Conservation (phyloP, 495 filamentous ascomycete species). For the Antarctomyces pellizariae region DNA sequence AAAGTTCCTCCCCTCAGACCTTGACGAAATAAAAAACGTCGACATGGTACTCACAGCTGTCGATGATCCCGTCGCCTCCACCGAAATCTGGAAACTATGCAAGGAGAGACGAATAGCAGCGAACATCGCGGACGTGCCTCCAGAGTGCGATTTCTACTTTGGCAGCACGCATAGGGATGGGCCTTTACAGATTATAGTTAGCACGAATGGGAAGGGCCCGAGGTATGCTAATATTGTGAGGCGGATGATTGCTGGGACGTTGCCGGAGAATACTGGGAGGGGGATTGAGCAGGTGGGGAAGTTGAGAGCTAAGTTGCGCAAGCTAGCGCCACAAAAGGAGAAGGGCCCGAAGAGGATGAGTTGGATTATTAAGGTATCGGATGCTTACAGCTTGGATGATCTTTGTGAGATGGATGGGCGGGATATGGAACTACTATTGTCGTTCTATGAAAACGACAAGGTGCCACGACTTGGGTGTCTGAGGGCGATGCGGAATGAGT, state of each 20-base stretch:
- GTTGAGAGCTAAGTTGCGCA: constrained; percentile 55
- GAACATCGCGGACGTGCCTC: constrained; percentile 91
- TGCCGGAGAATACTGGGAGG: constrained; percentile 55
- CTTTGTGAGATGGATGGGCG: constrained; percentile 62
- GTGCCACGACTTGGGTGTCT: constrained; percentile 25
- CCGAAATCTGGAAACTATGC: constrained; percentile 77
- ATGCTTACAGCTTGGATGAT: constrained; percentile 66
- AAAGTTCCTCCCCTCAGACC: constrained; percentile 57
- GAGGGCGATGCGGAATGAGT: constrained; percentile 23
- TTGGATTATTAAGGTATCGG: constrained; percentile 88
- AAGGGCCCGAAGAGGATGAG: constrained; percentile 81
- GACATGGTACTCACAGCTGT: constrained; percentile 83
- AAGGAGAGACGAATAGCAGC: constrained; percentile 63
- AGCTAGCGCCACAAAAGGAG: constrained; percentile 41
- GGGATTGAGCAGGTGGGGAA: constrained; percentile 67
- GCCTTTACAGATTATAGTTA: constrained; percentile 92
- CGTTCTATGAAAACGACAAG: constrained; percentile 33
- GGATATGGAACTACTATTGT: constrained; percentile 60
- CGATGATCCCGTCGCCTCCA: constrained; percentile 73
- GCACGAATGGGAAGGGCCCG: constrained; percentile 90
- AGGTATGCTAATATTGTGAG: constrained; percentile 73
- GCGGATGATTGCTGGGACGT: constrained; percentile 48
- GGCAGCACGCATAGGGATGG: constrained; percentile 87
- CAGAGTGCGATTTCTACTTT: constrained; percentile 97
- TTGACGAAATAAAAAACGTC: constrained; percentile 39